Conservation (phyloP, 306 rosid species). For the Quercus parvula region DNA sequence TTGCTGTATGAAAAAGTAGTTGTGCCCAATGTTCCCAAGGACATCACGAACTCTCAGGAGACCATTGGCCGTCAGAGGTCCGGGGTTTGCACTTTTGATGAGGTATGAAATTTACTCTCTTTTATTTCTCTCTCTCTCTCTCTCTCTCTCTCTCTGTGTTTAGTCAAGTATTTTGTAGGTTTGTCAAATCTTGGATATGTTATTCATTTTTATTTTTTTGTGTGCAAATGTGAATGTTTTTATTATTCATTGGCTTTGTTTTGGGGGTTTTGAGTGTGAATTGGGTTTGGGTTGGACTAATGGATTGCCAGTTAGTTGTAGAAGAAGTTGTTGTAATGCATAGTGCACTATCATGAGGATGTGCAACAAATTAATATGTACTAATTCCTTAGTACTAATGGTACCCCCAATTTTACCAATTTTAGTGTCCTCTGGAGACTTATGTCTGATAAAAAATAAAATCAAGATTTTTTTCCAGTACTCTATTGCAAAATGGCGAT, state of each 20-base stretch:
- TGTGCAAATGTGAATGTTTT: neutral
- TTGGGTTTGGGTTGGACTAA: neutral
- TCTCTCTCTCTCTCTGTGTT: neutral
- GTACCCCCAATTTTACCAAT: neutral
- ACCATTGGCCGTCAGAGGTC: slow-evolving; percentile 52
- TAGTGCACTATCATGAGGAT: neutral
- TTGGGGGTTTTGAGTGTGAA: neutral
- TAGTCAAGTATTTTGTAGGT: neutral
- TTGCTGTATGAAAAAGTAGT: slow-evolving; percentile 56
- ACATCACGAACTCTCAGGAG: slow-evolving; percentile 48
- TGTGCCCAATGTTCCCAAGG: slow-evolving; percentile 68
- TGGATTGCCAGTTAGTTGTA: neutral
- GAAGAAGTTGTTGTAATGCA: neutral
- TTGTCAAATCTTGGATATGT: neutral
- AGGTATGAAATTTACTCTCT: slow-evolving; percentile 33
- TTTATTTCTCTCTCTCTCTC: neutral
- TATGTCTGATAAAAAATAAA: neutral
- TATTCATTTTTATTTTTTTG: neutral
- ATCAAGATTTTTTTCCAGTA: neutral
- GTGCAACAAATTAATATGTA: neutral
- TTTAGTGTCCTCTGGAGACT: neutral
- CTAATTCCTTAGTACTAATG: neutral
- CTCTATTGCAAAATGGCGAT: neutral
- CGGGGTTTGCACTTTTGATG: slow-evolving; percentile 66
- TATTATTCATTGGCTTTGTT: neutral